Base-by-base conservation (phyloP, 2,329 filamentous ascomycete species). In the Bimuria novae-zelandiae region DNA sequence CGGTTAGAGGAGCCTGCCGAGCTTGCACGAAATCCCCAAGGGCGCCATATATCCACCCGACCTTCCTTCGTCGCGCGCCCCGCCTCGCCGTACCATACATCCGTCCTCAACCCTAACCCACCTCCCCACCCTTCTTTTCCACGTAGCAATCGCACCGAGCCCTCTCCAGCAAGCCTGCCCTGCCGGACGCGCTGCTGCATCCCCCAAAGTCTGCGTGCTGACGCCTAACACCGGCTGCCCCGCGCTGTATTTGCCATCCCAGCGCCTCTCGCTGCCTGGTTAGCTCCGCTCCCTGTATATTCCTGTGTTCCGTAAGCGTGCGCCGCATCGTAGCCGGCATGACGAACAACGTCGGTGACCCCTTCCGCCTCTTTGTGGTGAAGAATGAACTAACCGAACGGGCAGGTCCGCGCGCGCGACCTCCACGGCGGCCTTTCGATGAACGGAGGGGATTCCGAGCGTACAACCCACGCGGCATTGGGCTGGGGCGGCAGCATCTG, bases 401-500 rank as follows among this genome's bases (percentile, higher is more conserved):
- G 36, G n/a, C 60, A 73, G 70, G 52, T 57, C 45, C 65, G 69
- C 51, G 52, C 67, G 52, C 69, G 68, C 60, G 65, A 71, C 41
- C 65, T 62, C 45, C 43, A 60, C 39, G 63, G 65, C 48, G 64
- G 63, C 32, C 56, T 68, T n/a, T 55, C 68, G 27, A 59, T 72
- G 56, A 70, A 68, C 54, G 61, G 59, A 49, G 54, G 55, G 22
- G 68, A 70, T 32, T 58, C 51, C 43, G 69, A 71, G 8, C 67
- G 64, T 52, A 46, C 64, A 4, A 56, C 67, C 23, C 68, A 67
- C 36, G 44, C 68, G 10, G 51, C 62, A 4, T 35, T 64, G 29
- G 52, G 61, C 21, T 73, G 72, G 70, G 62, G 63, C 22, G 67
- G 64, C 47, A 73, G 65, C 65, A 75, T 74, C 41, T 75, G 72